Conservation (phyloP, 495 filamentous ascomycete species). For the Penicillium desertorum region DNA sequence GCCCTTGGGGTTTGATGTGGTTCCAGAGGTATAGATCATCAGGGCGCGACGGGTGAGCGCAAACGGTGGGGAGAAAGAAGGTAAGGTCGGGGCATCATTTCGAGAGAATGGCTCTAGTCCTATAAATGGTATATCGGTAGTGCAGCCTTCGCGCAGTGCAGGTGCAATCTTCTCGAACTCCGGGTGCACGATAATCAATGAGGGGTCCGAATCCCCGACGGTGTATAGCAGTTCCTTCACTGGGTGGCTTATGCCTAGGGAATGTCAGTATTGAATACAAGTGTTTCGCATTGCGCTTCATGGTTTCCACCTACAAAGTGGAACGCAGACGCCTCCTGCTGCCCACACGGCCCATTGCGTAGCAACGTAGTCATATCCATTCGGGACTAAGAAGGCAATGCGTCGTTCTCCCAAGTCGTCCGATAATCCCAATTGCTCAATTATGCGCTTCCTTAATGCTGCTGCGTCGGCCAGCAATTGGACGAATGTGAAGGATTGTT, state of each 20-base stretch:
- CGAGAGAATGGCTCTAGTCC: constrained; percentile 33
- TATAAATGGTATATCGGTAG: constrained; percentile 34
- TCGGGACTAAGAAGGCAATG: constrained; percentile 80
- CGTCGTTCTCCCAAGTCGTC: constrained; percentile 67
- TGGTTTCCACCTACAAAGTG: constrained; percentile 34
- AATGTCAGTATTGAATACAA: constrained; percentile 12
- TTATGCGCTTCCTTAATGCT: constrained; percentile 60
- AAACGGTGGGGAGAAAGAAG: constrained; percentile 31
- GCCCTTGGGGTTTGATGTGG: constrained; percentile 47
- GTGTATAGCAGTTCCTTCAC: constrained; percentile 45
- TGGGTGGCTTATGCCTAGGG: constrained; percentile 47
- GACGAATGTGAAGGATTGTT: constrained; percentile 73
- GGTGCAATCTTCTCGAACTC: constrained; percentile 37
- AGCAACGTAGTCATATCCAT: constrained; percentile 93
- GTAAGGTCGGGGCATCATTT: constrained; percentile 26
- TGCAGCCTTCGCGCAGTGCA: constrained; percentile 32
- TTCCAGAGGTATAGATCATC: constrained; percentile 51
- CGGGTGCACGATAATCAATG: constrained; percentile 43
- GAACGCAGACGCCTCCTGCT: constrained; percentile 45
- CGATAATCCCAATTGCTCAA: constrained; percentile 44
- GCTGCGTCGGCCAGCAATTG: constrained; percentile 75
- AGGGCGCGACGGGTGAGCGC: constrained; percentile 37
- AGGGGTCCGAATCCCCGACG: constrained; percentile 45
- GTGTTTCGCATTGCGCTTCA: neutral
- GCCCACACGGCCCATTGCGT: constrained; percentile 50